Evolutionary conservation across 257 asterid species (phyloP).

Genomic region (Ehretia macrophylla): DNA sequence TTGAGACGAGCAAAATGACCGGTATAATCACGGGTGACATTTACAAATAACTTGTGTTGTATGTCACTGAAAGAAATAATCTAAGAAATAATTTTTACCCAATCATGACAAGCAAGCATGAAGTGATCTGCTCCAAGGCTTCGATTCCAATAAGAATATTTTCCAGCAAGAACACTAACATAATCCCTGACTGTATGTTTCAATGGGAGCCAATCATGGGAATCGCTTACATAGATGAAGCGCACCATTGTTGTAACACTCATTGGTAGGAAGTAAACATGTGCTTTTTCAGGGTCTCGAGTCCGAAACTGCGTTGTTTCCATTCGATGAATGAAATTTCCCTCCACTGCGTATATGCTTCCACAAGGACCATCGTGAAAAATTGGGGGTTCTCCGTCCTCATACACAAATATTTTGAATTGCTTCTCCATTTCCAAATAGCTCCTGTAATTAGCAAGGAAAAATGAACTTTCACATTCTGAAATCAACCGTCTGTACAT

Average conservation of each 20-base stretch:
- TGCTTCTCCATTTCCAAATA: constrained; percentile 87
- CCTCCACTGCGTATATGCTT: constrained; percentile 88
- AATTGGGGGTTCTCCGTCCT: constrained; percentile 88
- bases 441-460: constrained; percentile 44
- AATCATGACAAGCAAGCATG: constrained; percentile 96
- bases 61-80: background rate
- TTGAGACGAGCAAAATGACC: background rate
- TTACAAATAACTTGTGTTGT: too few relatives aligned
- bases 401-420: constrained; percentile 69
- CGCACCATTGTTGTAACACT: constrained; percentile 77
- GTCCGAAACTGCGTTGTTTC: constrained; percentile 66
- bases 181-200: constrained; percentile 61
- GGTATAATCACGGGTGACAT: too few relatives aligned
- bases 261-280: constrained; percentile 71
- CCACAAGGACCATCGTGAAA: constrained; percentile 89
- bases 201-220: constrained; percentile 70
- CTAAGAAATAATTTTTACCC: constrained; percentile 41
- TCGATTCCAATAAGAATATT: constrained; percentile 69
- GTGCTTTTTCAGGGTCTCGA: constrained; percentile 59
- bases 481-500: background rate
- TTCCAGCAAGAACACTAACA: constrained; percentile 42
- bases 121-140: constrained; percentile 80
- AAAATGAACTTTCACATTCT: background rate
- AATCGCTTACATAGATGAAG: constrained; percentile 47
- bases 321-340: constrained; percentile 68